phyloP scores from a whole-genome alignment of 1,284 basidiomycete genomes.

The Rhizoctonia solani region DNA sequence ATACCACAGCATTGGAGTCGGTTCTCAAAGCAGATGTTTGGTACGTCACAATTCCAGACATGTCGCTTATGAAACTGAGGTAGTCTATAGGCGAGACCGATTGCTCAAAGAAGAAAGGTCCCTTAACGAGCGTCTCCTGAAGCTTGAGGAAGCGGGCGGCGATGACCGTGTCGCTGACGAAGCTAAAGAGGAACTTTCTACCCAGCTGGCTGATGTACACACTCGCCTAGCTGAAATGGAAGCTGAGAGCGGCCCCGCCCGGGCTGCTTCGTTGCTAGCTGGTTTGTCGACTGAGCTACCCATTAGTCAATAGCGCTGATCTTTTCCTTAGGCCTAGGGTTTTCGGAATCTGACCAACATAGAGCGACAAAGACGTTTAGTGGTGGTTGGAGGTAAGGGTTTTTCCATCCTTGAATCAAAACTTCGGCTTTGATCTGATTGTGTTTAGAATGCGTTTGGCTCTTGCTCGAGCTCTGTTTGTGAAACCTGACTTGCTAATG shows the following conservation, averaged over 20 bases:
- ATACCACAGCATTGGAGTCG: constrained; percentile 88
- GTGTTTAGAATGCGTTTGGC: constrained; percentile 75
- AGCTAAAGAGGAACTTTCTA: constrained; percentile 82
- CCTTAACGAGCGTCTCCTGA: constrained; percentile 71
- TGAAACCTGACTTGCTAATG: constrained; percentile 86
- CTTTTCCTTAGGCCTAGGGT: constrained; percentile 73
- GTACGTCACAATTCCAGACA: constrained; percentile 43
- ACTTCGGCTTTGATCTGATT: not conserved
- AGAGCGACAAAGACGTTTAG: constrained; percentile 87
- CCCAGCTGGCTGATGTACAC: constrained; percentile 90
- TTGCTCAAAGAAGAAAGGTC: constrained; percentile 78
- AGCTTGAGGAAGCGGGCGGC: constrained; percentile 61
- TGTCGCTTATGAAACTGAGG: not conserved
- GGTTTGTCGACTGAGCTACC: constrained; percentile 53
- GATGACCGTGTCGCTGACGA: constrained; percentile 69
- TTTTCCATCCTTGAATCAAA: not conserved
- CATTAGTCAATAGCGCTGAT: not conserved
- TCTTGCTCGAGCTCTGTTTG: constrained; percentile 87
- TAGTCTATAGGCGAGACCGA: constrained; percentile 62
- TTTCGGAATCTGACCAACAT: constrained; percentile 85
- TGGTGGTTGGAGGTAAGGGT: constrained; percentile 87
- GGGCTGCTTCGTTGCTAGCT: constrained; percentile 88
- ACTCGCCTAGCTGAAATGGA: constrained; percentile 94
- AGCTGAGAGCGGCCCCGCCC: constrained; percentile 92
- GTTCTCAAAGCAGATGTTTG: constrained; percentile 97